phyloP scores from a whole-genome alignment of 495 filamentous ascomycete genomes.

The Tricharina praecox region DNA sequence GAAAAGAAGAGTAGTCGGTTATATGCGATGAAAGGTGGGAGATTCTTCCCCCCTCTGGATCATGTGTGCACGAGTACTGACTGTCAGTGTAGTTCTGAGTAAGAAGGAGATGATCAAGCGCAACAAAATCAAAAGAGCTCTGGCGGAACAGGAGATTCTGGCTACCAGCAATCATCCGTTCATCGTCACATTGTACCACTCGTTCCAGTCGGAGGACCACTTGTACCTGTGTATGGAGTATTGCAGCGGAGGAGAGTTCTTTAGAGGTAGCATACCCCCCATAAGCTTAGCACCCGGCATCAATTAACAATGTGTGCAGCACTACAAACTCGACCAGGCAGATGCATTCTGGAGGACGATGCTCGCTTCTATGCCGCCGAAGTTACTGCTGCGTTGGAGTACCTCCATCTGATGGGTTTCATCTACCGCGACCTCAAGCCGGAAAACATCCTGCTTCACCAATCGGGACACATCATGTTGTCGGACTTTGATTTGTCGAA shows the following conservation, averaged over 20 bases:
- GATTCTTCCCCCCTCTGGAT: not conserved
- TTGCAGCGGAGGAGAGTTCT: constrained; percentile 96
- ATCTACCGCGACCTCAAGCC: constrained; percentile 97
- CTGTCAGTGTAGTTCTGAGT: constrained; percentile 55
- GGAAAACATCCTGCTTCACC: constrained; percentile 93
- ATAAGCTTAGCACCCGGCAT: too few relatives aligned
- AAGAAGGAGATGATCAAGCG: constrained; percentile 99
- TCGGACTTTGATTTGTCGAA: constrained; percentile 98
- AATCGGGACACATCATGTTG: constrained; percentile 98
- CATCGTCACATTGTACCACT: constrained; percentile 95
- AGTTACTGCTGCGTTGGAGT: constrained; percentile 93
- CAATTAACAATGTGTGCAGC: too few relatives aligned
- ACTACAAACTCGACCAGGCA: constrained; percentile 87
- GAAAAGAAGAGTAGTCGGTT: constrained; percentile 92
- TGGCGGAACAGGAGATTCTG: constrained; percentile 95
- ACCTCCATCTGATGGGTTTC: constrained; percentile 97
- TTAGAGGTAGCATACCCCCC: constrained; percentile 64
- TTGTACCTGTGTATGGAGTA: constrained; percentile 99
- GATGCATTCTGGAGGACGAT: constrained; percentile 92
- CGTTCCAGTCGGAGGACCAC: constrained; percentile 97
- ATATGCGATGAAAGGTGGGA: constrained; percentile 94
- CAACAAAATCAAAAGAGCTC: constrained; percentile 96
- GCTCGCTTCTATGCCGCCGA: constrained; percentile 95
- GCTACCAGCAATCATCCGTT: constrained; percentile 98
- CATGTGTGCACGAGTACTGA: constrained; percentile 28